Conservation (phyloP, 495 filamentous ascomycete species). For the Pseudomonodictys pantanalensis region DNA sequence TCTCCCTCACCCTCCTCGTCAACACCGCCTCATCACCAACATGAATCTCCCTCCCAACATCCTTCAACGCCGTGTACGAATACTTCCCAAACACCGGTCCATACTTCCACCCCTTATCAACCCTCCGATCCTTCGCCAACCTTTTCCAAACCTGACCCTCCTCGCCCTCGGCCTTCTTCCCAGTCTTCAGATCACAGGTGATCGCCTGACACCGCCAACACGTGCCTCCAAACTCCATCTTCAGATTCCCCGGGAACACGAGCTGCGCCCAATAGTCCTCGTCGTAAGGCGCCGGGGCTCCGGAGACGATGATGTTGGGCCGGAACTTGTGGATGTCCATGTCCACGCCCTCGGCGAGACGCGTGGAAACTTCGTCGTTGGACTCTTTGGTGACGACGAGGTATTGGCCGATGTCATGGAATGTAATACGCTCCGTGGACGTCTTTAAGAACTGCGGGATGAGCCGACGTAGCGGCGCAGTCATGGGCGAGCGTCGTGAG, state of each 20-base stretch:
- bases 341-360: neutral
- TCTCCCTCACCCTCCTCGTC: neutral
- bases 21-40: neutral
- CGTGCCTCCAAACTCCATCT: slow-evolving; percentile 7
- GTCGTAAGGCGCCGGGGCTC: neutral
- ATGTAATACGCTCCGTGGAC: neutral
- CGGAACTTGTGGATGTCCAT: slow-evolving; percentile 4
- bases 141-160: neutral
- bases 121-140: slow-evolving; percentile 1
- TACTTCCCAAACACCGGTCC: slow-evolving; percentile 4
- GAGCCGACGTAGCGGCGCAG: neutral
- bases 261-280: slow-evolving; percentile 3
- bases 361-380: neutral
- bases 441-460: neutral
- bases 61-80: neutral
- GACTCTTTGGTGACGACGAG: slow-evolving; percentile 4
- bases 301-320: slow-evolving; percentile 2
- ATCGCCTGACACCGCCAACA: slow-evolving; percentile 8
- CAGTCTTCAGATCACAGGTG: neutral
- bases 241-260: neutral
- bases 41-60: neutral
- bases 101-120: slow-evolving; percentile 10
- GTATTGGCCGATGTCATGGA: slow-evolving; percentile 6
- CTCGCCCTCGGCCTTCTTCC: slow-evolving; percentile 2
- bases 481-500: neutral